These are phyloP conservation scores for Backusella tuberculispora DNA, from an alignment of 192 early-diverging fungal species.

Conservation along the genomic window DNA sequence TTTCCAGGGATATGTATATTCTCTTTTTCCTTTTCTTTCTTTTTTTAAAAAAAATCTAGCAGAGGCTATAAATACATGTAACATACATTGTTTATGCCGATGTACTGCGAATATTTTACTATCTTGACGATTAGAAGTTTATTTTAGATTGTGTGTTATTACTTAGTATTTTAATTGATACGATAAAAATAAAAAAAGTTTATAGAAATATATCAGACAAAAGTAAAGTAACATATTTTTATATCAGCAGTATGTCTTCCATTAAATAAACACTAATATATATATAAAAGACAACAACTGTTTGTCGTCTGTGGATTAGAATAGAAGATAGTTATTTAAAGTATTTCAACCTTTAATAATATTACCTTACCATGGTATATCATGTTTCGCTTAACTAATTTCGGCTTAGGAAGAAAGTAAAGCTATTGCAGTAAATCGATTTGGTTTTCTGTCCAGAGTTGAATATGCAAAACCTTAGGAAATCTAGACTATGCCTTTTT, in stretches of 20 bases:
- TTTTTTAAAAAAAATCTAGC: background rate
- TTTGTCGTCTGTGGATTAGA: too few species aligned
- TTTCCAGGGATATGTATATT: background rate
- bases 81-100: background rate
- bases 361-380: background rate
- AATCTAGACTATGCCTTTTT: background rate
- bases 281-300: too few species aligned
- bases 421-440: background rate
- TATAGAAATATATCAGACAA: too few species aligned
- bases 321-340: too few species aligned
- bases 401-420: background rate
- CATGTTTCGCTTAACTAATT: background rate
- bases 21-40: background rate
- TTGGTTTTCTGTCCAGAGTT: background rate
- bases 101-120: background rate
- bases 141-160: background rate
- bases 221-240: too few species aligned
- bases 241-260: too few species aligned
- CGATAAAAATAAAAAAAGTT: too few species aligned
- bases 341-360: background rate
- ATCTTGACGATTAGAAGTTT: conserved; percentile 12
- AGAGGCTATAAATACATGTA: background rate
- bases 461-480: background rate
- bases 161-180: background rate
- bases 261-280: too few species aligned